Percentiles rank a stretch among this genome's conserved stretches.
Conservation (phyloP, 192 early-diverging fungal species). For the Umbelopsis vinacea region DNA sequence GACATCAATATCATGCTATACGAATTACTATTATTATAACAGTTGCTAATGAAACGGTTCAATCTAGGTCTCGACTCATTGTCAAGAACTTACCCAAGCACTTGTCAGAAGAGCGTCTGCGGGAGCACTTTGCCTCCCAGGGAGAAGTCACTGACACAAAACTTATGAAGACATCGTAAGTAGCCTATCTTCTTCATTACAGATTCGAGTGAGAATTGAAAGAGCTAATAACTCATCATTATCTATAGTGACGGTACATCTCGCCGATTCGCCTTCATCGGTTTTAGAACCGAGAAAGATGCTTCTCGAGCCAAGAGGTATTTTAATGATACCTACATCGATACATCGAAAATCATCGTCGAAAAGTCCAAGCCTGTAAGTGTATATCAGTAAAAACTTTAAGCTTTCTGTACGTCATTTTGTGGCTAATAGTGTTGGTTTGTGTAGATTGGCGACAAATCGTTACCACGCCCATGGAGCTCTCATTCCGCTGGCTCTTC, state of each 20-base stretch:
- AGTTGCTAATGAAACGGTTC: not conserved
- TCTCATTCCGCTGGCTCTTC: conserved; percentile 85
- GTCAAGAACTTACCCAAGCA: conserved; percentile 98
- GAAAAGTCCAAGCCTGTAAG: conserved; percentile 83
- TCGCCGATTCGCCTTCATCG: conserved; percentile 92
- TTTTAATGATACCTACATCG: conserved; percentile 92
- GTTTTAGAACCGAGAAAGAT: conserved; percentile 86
- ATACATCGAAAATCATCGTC: conserved; percentile 88
- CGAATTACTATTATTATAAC: not conserved
- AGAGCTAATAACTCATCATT: not conserved
- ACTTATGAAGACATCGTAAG: conserved; percentile 80
- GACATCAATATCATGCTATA: not conserved
- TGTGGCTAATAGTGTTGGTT: not conserved
- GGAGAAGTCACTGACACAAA: conserved; percentile 94
- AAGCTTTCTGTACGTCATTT: not conserved
- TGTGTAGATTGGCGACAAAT: conserved; percentile 75
- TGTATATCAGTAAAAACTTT: not conserved
- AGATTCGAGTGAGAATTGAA: not conserved
- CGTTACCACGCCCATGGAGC: conserved; percentile 90
- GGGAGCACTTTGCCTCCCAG: conserved; percentile 81
- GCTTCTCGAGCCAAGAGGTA: conserved; percentile 80
- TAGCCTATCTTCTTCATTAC: not conserved
- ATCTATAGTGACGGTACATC: conserved; percentile 70
- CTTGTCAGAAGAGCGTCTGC: conserved; percentile 80
- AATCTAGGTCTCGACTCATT: conserved; percentile 71